phyloP scores from a whole-genome alignment of 2,329 filamentous ascomycete species.

The Penicillium frequentans region DNA sequence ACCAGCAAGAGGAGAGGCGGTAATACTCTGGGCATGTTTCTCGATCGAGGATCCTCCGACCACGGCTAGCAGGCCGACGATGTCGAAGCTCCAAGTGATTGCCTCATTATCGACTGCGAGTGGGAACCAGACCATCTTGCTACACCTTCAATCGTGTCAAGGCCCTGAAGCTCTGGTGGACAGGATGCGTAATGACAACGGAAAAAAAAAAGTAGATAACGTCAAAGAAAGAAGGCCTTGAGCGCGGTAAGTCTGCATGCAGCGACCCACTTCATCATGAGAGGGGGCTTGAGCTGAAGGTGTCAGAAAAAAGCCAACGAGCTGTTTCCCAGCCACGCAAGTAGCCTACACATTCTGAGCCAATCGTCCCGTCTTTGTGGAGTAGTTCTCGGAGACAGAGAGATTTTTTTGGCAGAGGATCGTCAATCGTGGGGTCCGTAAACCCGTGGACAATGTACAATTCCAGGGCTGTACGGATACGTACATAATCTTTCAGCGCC shows the following conservation, averaged over 20 bases:
- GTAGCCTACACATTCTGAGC: not conserved
- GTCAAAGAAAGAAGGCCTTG: not conserved
- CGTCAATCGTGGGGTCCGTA: not conserved
- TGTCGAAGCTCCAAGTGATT: slow-evolving; percentile 1
- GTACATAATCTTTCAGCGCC: not conserved
- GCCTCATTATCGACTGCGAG: not conserved
- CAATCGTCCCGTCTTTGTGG: not conserved
- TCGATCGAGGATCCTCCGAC: slow-evolving; percentile 1
- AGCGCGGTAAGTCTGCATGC: not conserved
- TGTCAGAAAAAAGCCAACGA: not conserved
- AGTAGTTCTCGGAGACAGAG: not conserved
- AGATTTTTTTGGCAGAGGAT: not conserved
- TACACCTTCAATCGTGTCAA: not conserved
- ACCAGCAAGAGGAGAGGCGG: not conserved
- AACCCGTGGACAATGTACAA: no score
- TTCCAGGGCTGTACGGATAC: no score
- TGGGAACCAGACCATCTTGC: slow-evolving; percentile 1
- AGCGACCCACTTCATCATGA: not conserved
- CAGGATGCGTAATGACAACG: not conserved
- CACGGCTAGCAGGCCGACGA: slow-evolving; percentile 1
- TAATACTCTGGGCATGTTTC: not conserved
- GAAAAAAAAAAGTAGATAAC: not conserved
- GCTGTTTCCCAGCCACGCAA: not conserved
- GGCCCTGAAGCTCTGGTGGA: not conserved
- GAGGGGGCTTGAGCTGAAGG: not conserved